Conservation (phyloP, 768 basidiomycete species). For the Calocybe cyanea region DNA sequence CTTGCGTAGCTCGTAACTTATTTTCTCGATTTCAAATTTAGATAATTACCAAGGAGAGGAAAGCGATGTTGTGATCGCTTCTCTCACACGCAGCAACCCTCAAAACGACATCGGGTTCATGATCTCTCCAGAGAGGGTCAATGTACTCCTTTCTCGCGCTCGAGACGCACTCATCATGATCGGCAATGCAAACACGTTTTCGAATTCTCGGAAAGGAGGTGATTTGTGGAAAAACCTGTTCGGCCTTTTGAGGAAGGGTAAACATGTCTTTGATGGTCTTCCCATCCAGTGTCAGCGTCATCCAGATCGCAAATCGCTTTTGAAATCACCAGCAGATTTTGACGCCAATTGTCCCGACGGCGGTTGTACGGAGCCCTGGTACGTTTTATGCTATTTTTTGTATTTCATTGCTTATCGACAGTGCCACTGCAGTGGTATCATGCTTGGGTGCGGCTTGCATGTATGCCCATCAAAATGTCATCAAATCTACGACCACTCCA, state of each 20-base stretch:
- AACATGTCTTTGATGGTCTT: constrained; percentile 55
- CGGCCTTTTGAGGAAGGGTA: constrained; percentile 32
- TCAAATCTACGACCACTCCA: constrained; percentile 48
- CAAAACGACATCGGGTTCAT: constrained; percentile 65
- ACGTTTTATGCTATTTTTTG: constrained; percentile 15
- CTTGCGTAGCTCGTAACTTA: background rate
- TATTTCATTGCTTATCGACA: background rate
- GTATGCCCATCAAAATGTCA: constrained; percentile 61
- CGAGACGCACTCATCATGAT: constrained; percentile 63
- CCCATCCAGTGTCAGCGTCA: constrained; percentile 60
- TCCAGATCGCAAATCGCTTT: constrained; percentile 31
- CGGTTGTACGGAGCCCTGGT: constrained; percentile 62
- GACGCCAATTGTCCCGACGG: constrained; percentile 53
- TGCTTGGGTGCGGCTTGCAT: constrained; percentile 50
- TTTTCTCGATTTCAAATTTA: constrained; percentile 16
- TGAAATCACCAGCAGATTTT: constrained; percentile 46
- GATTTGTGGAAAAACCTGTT: constrained; percentile 52
- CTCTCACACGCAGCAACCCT: constrained; percentile 57
- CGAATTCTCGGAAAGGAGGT: constrained; percentile 43
- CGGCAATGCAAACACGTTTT: constrained; percentile 61
- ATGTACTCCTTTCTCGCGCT: constrained; percentile 68
- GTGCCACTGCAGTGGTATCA: constrained; percentile 34
- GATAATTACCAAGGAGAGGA: constrained; percentile 81
- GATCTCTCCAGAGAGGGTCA: constrained; percentile 64
- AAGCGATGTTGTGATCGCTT: constrained; percentile 61